A percentile compares a stretch with the other conserved stretches of the same genome.
These are phyloP conservation scores for Podosphaera leucotricha DNA, from an alignment of 2,329 filamentous ascomycete species.

Conservation along the genomic window DNA sequence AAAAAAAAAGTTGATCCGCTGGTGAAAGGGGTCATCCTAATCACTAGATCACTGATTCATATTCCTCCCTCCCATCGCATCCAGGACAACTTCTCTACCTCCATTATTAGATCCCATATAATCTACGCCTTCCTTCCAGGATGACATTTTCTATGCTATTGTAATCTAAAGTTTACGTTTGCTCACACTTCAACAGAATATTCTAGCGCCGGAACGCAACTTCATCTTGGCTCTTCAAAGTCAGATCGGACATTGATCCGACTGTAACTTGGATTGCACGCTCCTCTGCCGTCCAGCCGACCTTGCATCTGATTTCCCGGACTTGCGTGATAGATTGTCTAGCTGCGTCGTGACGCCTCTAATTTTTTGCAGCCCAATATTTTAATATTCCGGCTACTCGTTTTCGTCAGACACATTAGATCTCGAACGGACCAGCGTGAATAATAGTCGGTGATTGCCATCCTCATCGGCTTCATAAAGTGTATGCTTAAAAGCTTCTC, in stretches of 20 bases:
- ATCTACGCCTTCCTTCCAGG: not conserved
- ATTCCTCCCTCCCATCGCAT: no score
- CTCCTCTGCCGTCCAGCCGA: not conserved
- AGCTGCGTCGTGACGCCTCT: no score
- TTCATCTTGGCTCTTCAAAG: not conserved
- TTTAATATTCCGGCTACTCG: not conserved
- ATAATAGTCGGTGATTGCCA: not conserved
- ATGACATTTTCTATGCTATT: not conserved
- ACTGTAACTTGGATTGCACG: not conserved
- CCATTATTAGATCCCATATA: not conserved
- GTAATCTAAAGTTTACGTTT: not conserved
- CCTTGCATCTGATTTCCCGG: not conserved
- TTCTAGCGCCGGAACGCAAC: not conserved
- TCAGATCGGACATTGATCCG: not conserved
- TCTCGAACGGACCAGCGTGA: not conserved
- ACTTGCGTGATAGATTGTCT: not conserved
- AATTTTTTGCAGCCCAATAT: not conserved
- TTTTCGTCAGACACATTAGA: no score
- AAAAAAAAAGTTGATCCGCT: not conserved
- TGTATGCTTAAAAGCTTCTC: not conserved
- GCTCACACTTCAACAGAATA: not conserved
- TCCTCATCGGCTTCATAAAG: not conserved
- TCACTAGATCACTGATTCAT: not conserved
- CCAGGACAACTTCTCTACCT: not conserved
- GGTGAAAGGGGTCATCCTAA: not conserved